Base-by-base conservation (phyloP, 1,284 basidiomycete genomes). In the Rhodotorula sp. region DNA sequence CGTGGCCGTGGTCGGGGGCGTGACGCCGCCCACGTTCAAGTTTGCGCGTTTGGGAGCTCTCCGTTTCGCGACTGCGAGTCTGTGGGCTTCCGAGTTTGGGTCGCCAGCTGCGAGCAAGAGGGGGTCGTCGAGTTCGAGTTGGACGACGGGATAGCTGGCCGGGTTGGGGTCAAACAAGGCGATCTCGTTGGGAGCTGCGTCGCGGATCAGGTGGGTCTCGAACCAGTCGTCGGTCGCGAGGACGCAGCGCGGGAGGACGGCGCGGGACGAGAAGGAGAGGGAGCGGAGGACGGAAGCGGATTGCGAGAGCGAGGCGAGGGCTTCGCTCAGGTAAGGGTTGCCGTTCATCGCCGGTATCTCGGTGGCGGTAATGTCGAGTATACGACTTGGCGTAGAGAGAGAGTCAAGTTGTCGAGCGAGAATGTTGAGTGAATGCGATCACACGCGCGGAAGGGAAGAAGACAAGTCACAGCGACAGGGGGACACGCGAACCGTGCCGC, bases 131-230 rank as follows among this genome's bases (percentile, higher is more conserved):
- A 53, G 44, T 22, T 62, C 62, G 42, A 58, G 29, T 2, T 45
- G 30, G 22, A 57, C 30, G 48, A 37, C 54, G 59, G 62, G 60
- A 57, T 46, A 18, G 45, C 53, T 64, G 22, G 67, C 61, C 5
- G 37, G 20, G 42, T 66, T 60, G 3, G 71, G 60, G 37, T 61
- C 65, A 68, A 75, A 77, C 7, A 76, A 62, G 0, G 70, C 72
- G 24, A 69, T 64, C 55, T 77, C 76, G 54, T 73, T 66, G 8
- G 74, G 70, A 15, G 66, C 67, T 6, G 75, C 72, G 56, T 77
- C 76, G n/a, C 76, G 70, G 15, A 77, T 65, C 53, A 66, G 59
- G 42, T 57, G 58, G 18, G 70, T 61, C 60, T 77, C 76, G 55
- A 74, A 75, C 20, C 56, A 56, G 24, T 62, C 69, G 33, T 69